Evolutionary conservation across 305 asterid species (phyloP), one percentile per base, ranked within the genome.

Genomic region (Andrographis paniculata): DNA sequence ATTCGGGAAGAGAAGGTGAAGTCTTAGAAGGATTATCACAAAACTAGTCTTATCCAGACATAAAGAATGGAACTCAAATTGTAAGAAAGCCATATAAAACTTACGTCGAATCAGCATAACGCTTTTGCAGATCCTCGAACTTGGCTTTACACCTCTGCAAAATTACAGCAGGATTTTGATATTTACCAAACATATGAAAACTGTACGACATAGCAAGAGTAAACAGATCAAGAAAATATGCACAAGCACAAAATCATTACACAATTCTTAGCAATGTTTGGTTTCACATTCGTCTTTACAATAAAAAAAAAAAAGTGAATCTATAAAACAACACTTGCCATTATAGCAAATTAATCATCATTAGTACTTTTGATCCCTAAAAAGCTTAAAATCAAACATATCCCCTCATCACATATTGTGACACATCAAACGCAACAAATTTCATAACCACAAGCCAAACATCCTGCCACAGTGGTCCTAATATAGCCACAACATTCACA

Each of bases 121-220:
- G 83, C 76, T 64, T 74, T 61, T 62, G 82, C 65, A 79, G 66
- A 20, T 76, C 87, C 63, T 85, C 86, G 51, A 82, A 85, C 80
- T 73, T 85, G 63, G 79, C 73, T 70, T 69, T 85, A 79, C 97
- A 88, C 55, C 62, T 93, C 97, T 88, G 85, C 66, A 48, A 70
- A 52, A 58, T 35, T 21, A 31, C 56, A 20, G 43, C 21, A 50
- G 44, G 62, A 12, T 33, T 8, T 6, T 12, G 30, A 24, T 24
- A 8, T 6, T 33, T 33, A 33, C 38, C 27, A 22, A 53, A 53
- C 48, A 42, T 42, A 9, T 2, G 9, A 40, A 1, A 40, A 1
- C 2, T n/a, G 14, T 40, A n/a, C 1, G 14, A 40, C 19, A 40
- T 40, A 40, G 19, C 14, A 40, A n/a, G n/a, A n/a, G n/a, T n/a